Evolutionary conservation across 441 rosid species (phyloP), one percentile per base, ranked within the genome.

Genomic region (Macaranga tanarius): DNA sequence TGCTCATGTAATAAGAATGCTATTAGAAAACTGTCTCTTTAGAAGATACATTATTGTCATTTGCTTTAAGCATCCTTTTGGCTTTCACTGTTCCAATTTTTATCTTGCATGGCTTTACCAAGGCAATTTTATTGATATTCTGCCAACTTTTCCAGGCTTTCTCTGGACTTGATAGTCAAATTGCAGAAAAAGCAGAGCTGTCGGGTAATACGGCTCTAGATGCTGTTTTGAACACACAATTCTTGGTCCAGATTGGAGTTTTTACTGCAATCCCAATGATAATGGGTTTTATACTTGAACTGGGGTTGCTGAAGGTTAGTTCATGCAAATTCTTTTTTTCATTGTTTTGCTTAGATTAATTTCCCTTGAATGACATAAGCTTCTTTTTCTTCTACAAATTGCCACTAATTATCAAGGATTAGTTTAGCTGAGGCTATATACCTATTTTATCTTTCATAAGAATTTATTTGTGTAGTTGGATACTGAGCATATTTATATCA

Each of bases 181-280:
- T 95, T 28, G 79, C 92, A 59, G 59, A 1, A 16, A 44, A 70
- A 73, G 99, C 97, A 55, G 84, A 80, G 79, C 51, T 70, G 19
- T 78, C 69, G 13, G 97, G 96, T 72, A 95, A 92, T 81, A 88
- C 91, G 71, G 95, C 99, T 26, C 78, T 95, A 81, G 88, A 95
- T 86, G 90, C 99, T 40, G 99, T 85, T 75, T 77, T 95, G 74
- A 95, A 95, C 85, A 83, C 97, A 40, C 99, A 95, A 78, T 95
- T 95, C 85, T 84, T 95, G 88, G 93, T 92, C 77, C 99, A 95
- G 86, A 95, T 95, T 72, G 99, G 99, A 75, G 73, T 95, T 85
- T 95, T 95, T 79, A 95, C 99, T n/a, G 99, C 99, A 5, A 92
- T 95, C 61, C 99, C 99, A 62, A 95, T 95, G 99, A 79, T 95